Base-by-base conservation (phyloP, 331 rosid species). In the Phaseolus coccineus region DNA sequence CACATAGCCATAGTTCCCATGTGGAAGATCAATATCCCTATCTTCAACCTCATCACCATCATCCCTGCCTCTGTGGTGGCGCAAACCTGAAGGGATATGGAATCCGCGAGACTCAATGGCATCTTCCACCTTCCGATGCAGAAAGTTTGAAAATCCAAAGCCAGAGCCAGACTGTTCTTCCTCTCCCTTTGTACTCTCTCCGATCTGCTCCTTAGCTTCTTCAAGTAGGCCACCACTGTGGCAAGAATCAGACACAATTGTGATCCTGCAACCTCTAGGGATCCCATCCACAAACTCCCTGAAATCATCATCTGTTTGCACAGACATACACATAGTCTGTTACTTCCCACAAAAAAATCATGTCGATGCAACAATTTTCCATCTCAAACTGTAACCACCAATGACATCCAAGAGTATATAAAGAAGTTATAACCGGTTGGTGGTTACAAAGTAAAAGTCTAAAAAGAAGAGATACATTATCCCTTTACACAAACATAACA, bases 201-300 rank as follows among this genome's bases (percentile, higher is more conserved):
- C 99, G 14, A 96, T 96, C 88, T 96, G 98, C 81, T 96, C 99
- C 78, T 87, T 87, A 0, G 91, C 84, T 10, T 86, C 92, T 51
- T 84, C 90, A 74, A 96, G 80, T 9, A 96, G 87, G 22, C 99
- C 99, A 22, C 99, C 99, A 19, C 99, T 96, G 67, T 96, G 97
- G 81, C 99, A 96, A 14, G 99, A 96, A 79, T 96, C 99, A 1
- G 99, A 93, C 4, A 96, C 89, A 33, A 93, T 88, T 9, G 96
- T 96, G 62, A 96, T 25, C 78, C 71, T 78, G 76, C 94, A 88
- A 37, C 93, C 97, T 69, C 77, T 70, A 0, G 94, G 92, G 16
- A 96, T 71, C 67, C 71, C 76, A 51, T 91, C 86, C 28, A 96
- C 94, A 42, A 89, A 87, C 61, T 79, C 94, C 85, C 80, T 89